These are phyloP conservation scores for Rhizopogon roseolus DNA, from an alignment of 768 basidiomycete species.

Conservation along the genomic window DNA sequence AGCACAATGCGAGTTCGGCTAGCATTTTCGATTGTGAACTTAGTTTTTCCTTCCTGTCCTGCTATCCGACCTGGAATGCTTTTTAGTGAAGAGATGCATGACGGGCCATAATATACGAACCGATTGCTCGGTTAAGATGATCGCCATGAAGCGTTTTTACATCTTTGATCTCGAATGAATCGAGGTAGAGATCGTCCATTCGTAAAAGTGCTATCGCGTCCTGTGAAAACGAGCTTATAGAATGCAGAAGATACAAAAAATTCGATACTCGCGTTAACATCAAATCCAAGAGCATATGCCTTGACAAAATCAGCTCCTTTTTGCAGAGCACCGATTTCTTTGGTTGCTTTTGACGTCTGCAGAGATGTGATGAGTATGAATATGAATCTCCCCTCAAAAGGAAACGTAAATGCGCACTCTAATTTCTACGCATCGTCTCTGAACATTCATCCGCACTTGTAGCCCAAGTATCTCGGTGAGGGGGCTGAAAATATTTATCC, in stretches of 20 bases:
- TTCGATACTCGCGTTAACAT: slow-evolving; percentile 69
- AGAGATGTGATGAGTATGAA: slow-evolving; percentile 2
- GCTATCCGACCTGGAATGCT: slow-evolving; percentile 79
- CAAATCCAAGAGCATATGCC: slow-evolving; percentile 91
- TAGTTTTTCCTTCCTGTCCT: slow-evolving; percentile 97
- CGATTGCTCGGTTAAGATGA: slow-evolving; percentile 96
- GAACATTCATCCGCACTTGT: slow-evolving; percentile 97
- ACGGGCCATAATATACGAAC: slow-evolving; percentile 31
- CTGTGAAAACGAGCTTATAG: slow-evolving; percentile 33
- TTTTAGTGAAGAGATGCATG: slow-evolving; percentile 4
- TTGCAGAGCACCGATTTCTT: slow-evolving; percentile 88
- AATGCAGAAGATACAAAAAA: neutral
- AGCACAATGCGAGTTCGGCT: slow-evolving; percentile 97
- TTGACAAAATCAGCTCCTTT: slow-evolving; percentile 98
- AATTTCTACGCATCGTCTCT: slow-evolving; percentile 84
- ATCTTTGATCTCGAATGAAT: slow-evolving; percentile 98
- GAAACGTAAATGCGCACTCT: slow-evolving; percentile 54
- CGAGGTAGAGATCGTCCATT: slow-evolving; percentile 95
- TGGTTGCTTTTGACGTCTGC: slow-evolving; percentile 92
- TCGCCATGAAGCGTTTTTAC: slow-evolving; percentile 98
- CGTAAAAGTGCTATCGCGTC: slow-evolving; percentile 94
- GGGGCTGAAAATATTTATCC: slow-evolving; percentile 93
- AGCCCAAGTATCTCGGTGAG: slow-evolving; percentile 91
- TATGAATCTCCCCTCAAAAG: neutral
- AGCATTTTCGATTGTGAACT: slow-evolving; percentile 97